These are phyloP conservation scores for Trichoderma koningiopsis DNA, from an alignment of 2,329 filamentous ascomycete genomes.

Conservation along the genomic window DNA sequence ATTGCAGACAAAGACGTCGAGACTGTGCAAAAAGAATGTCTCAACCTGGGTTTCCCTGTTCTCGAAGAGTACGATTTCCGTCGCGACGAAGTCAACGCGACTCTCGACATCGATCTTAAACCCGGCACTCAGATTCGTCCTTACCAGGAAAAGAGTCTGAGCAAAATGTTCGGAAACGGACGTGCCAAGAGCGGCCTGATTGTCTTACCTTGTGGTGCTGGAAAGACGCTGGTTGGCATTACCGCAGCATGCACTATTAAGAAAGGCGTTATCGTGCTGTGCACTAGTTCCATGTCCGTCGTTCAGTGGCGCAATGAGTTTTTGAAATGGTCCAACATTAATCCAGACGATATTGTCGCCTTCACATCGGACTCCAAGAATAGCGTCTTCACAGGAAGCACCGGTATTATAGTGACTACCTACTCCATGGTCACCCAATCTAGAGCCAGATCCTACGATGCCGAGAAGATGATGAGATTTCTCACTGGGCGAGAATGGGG, in stretches of 20 bases:
- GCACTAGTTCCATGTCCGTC: slow-evolving; percentile 96
- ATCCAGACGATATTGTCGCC: slow-evolving; percentile 87
- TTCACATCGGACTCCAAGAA: slow-evolving; percentile 95
- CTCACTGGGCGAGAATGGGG: slow-evolving; percentile 90
- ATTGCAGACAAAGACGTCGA: slow-evolving; percentile 83
- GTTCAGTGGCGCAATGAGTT: slow-evolving; percentile 97
- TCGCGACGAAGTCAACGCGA: slow-evolving; percentile 85
- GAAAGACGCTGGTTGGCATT: slow-evolving; percentile 97
- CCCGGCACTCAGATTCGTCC: slow-evolving; percentile 87
- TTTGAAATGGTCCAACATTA: slow-evolving; percentile 95
- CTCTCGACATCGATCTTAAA: slow-evolving; percentile 88
- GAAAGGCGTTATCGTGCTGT: slow-evolving; percentile 92
- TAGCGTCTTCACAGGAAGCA: slow-evolving; percentile 75
- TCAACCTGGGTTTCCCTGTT: slow-evolving; percentile 82
- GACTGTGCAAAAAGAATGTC: slow-evolving; percentile 83
- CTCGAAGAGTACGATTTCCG: slow-evolving; percentile 97
- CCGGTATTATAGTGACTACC: slow-evolving; percentile 94
- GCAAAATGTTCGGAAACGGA: slow-evolving; percentile 99
- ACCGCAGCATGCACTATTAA: slow-evolving; percentile 97
- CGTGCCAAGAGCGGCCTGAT: slow-evolving; percentile 97
- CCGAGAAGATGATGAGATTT: slow-evolving; percentile 97
- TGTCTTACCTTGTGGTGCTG: slow-evolving; percentile 91
- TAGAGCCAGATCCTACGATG: slow-evolving; percentile 83
- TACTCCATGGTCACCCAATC: slow-evolving; percentile 99
- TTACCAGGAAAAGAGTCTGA: slow-evolving; percentile 96